Evolutionary conservation across 192 early-diverging fungal genomes (phyloP).

Genomic region (Gaertneriomyces sp.): DNA sequence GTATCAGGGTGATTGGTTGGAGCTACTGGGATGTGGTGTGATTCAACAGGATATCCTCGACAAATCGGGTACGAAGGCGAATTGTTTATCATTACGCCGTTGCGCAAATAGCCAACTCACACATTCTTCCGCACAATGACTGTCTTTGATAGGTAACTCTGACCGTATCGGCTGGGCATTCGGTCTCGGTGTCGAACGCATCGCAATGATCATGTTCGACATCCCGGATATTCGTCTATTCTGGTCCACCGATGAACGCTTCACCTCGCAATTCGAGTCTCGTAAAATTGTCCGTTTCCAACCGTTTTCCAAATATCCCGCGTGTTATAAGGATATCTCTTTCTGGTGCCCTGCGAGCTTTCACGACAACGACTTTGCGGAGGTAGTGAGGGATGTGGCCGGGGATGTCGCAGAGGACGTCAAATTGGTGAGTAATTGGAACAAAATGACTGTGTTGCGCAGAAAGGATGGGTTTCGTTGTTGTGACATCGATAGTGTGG

Average conservation of each 20-base stretch:
- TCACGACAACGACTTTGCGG: constrained; percentile 93
- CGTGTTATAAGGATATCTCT: constrained; percentile 91
- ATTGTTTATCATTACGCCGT: neutral
- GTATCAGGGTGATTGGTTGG: constrained; percentile 91
- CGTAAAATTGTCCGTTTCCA: constrained; percentile 74
- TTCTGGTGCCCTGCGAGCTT: constrained; percentile 79
- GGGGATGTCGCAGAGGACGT: constrained; percentile 91
- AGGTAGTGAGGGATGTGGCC: constrained; percentile 85
- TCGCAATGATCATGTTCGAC: constrained; percentile 93
- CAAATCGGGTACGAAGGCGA: constrained; percentile 47
- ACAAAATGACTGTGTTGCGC: neutral
- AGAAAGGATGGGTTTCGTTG: neutral
- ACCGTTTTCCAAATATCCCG: constrained; percentile 84
- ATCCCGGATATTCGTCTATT: constrained; percentile 96
- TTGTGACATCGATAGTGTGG: too few species aligned
- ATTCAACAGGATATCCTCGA: constrained; percentile 81
- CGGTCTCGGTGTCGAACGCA: constrained; percentile 92
- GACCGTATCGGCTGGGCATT: constrained; percentile 95
- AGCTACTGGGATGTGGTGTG: constrained; percentile 90
- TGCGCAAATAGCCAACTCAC: neutral
- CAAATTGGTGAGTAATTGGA: constrained; percentile 55
- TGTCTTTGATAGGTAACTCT: constrained; percentile 42
- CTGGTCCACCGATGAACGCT: constrained; percentile 86
- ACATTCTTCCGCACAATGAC: neutral
- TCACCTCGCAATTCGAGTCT: constrained; percentile 81